Evolutionary conservation across 768 basidiomycete species (phyloP).

Genomic region (Lentinula guzmanii): DNA sequence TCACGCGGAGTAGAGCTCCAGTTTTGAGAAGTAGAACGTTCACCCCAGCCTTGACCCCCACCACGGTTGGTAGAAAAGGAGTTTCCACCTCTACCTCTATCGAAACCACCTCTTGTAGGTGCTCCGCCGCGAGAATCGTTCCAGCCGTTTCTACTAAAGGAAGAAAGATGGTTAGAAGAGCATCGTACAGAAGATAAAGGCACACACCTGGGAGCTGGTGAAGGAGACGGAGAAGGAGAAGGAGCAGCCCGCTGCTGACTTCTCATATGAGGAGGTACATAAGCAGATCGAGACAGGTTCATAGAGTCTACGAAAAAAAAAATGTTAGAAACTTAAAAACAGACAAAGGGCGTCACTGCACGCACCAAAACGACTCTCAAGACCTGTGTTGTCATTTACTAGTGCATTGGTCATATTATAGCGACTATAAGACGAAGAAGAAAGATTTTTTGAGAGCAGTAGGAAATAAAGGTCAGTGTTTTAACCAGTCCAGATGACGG

Average conservation of each 20-base stretch:
- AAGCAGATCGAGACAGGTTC: slow-evolving; percentile 73
- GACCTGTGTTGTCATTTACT: slow-evolving; percentile 69
- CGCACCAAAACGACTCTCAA: slow-evolving; percentile 74
- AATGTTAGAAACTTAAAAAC: not conserved
- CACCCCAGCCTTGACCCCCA: slow-evolving; percentile 33
- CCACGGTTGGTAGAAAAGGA: slow-evolving; percentile 34
- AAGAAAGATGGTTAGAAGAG: slow-evolving; percentile 10
- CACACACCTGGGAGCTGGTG: slow-evolving; percentile 37
- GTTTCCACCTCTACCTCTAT: slow-evolving; percentile 30
- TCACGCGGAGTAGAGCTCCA: slow-evolving; percentile 36
- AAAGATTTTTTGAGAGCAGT: not conserved
- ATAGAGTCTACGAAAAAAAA: slow-evolving; percentile 51
- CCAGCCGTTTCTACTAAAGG: slow-evolving; percentile 55
- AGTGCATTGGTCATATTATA: slow-evolving; percentile 85
- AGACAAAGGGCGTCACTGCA: slow-evolving; percentile 9
- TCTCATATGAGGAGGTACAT: slow-evolving; percentile 88
- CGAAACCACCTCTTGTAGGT: slow-evolving; percentile 40
- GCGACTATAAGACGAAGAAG: slow-evolving; percentile 10
- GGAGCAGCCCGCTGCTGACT: slow-evolving; percentile 80
- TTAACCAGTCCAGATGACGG: slow-evolving; percentile 8
- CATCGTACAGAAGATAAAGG: not conserved
- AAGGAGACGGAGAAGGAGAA: slow-evolving; percentile 30
- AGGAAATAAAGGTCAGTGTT: not conserved
- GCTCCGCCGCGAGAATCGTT: slow-evolving; percentile 65
- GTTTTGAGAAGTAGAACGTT: slow-evolving; percentile 28